phyloP scores from a whole-genome alignment of 306 rosid genomes.

The Geum urbanum region DNA sequence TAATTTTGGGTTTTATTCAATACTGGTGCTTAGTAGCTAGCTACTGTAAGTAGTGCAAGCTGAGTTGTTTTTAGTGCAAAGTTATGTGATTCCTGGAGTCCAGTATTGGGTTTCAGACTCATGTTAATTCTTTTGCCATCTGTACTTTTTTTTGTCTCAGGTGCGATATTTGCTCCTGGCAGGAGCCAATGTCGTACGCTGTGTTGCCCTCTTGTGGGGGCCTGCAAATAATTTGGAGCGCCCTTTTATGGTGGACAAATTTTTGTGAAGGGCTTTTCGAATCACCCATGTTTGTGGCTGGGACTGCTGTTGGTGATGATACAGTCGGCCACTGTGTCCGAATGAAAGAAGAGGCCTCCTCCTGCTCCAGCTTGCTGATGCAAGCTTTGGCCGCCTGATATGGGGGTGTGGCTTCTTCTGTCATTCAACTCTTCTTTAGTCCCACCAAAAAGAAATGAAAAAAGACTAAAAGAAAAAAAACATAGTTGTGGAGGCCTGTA shows the following conservation, averaged over 20 bases:
- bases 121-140: conserved; percentile 65
- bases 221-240: conserved; percentile 92
- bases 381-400: conserved; percentile 86
- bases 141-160: conserved; percentile 90
- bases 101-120: conserved; percentile 68
- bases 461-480: conserved; percentile 42
- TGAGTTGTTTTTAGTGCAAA: conserved; percentile 41
- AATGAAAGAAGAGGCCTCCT: conserved; percentile 99
- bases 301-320: conserved; percentile 97
- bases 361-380: conserved; percentile 91
- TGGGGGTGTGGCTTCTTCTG: conserved; percentile 98
- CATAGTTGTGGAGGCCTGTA: conserved; percentile 25
- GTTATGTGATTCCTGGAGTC: conserved; percentile 72
- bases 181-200: conserved; percentile 99
- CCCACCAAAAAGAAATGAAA: conserved; percentile 25
- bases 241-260: conserved; percentile 90
- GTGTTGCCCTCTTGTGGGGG: conserved; percentile 96
- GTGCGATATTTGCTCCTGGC: conserved; percentile 99
- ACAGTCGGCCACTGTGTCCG: conserved; percentile 93
- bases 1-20: conserved; percentile 13
- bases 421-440: conserved; percentile 54
- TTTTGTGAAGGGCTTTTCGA: conserved; percentile 92
- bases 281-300: conserved; percentile 90
- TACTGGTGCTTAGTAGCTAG: conserved; percentile 36
- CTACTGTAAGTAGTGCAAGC: conserved; percentile 40